Percentiles rank a stretch among this genome's conserved stretches.
phyloP scores from a whole-genome alignment of 2,329 filamentous ascomycete species.

The Colletotrichum lentis region DNA sequence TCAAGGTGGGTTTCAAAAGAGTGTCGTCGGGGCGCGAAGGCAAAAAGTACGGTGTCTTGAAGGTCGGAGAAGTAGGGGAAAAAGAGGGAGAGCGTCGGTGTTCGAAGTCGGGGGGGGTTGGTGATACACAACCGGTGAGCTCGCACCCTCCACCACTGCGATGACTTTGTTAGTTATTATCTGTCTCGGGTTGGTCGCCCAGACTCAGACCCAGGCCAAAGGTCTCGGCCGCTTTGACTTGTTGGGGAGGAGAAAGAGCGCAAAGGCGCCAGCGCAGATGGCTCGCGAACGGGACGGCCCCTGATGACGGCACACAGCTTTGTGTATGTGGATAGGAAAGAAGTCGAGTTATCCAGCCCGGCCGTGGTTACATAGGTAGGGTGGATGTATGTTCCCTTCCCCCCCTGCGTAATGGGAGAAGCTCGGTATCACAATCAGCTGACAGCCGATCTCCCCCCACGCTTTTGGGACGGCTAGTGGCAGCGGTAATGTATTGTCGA shows the following conservation, averaged over 20 bases:
- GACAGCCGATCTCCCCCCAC: conserved; percentile 21
- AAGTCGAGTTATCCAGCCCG: not conserved
- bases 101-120: conserved; percentile 18
- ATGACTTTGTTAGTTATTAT: conserved; percentile 24
- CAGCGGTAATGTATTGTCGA: conserved; percentile 13
- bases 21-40: not conserved
- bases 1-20: not conserved
- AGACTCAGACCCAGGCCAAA: conserved; percentile 27
- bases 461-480: conserved; percentile 19
- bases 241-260: conserved; percentile 21
- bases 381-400: conserved; percentile 13
- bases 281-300: not conserved
- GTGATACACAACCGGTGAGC: conserved; percentile 37
- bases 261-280: conserved; percentile 23
- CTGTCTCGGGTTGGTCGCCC: conserved; percentile 26
- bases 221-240: conserved; percentile 36
- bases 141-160: conserved; percentile 30
- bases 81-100: conserved; percentile 9
- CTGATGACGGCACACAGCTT: conserved; percentile 20
- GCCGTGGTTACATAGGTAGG: not conserved
- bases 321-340: not conserved
- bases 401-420: conserved; percentile 13
- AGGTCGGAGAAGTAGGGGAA: not conserved
- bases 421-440: conserved; percentile 35
- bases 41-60: not conserved